Percentiles rank a stretch among this genome's conserved stretches.
Conservation (phyloP, 2,329 filamentous ascomycete genomes). For the Emmonsiellopsis sp. region DNA sequence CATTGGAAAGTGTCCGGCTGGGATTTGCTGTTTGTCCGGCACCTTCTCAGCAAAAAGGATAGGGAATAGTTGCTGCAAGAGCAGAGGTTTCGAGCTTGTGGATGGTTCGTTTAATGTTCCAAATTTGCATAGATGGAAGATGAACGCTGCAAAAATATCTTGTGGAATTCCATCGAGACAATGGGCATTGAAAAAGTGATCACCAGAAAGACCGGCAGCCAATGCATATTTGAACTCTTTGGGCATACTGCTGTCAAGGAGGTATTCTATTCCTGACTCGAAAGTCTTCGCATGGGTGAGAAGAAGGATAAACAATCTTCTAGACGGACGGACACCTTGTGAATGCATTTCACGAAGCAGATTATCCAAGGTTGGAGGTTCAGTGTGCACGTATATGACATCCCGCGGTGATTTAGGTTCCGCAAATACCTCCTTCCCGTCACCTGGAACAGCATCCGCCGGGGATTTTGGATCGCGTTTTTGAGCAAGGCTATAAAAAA, state of each 20-base stretch:
- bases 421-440: constrained; percentile 44
- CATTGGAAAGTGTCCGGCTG: neutral
- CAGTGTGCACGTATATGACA: constrained; percentile 45
- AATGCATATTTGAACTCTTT: constrained; percentile 17
- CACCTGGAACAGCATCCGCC: constrained; percentile 40
- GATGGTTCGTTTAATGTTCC: constrained; percentile 11
- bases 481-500: constrained; percentile 21
- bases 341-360: constrained; percentile 43
- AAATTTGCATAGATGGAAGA: constrained; percentile 32
- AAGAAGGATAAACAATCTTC: constrained; percentile 40
- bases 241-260: constrained; percentile 28
- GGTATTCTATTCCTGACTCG: constrained; percentile 32
- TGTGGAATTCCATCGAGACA: constrained; percentile 23
- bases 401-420: constrained; percentile 49
- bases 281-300: constrained; percentile 35
- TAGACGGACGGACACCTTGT: constrained; percentile 34
- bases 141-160: constrained; percentile 35
- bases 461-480: constrained; percentile 1
- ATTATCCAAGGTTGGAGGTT: constrained; percentile 43
- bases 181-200: constrained; percentile 3
- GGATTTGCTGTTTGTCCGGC: neutral
- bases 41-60: neutral
- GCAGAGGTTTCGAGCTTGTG: neutral
- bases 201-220: neutral
- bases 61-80: constrained; percentile 10